These are phyloP conservation scores for Suhomyces kilbournensis DNA, from an alignment of 805 yeast species.

Conservation along the genomic window DNA sequence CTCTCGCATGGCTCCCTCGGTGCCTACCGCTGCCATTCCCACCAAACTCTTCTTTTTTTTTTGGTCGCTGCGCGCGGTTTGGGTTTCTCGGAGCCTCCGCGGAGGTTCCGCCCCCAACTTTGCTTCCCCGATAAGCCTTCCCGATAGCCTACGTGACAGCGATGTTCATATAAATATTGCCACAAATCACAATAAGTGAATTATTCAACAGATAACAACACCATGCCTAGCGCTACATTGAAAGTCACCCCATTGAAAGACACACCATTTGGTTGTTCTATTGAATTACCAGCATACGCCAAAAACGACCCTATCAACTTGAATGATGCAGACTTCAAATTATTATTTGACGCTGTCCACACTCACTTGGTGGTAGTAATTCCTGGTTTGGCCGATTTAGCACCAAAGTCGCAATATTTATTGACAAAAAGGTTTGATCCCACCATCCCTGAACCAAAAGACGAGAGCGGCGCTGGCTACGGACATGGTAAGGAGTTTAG, in stretches of 20 bases:
- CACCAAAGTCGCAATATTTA: conserved; percentile 72
- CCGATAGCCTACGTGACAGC: neutral
- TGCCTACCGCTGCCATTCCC: neutral
- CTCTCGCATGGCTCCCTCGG: neutral
- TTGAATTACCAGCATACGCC: conserved; percentile 63
- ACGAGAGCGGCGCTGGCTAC: conserved; percentile 49
- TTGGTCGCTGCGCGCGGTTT: neutral
- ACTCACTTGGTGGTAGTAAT: conserved; percentile 70
- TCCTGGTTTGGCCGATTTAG: conserved; percentile 63
- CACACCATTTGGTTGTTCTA: conserved; percentile 65
- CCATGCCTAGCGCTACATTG: conserved; percentile 7
- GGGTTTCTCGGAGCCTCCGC: conserved; percentile 2
- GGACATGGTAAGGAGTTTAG: conserved; percentile 79
- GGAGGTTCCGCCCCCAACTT: conserved; percentile 3
- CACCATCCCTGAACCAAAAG: conserved; percentile 44
- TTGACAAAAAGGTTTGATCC: conserved; percentile 81
- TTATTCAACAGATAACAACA: neutral
- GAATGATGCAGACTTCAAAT: conserved; percentile 60
- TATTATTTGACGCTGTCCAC: conserved; percentile 62
- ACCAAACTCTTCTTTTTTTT: neutral
- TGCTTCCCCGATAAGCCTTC: neutral
- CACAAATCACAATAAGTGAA: neutral
- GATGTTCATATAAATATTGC: neutral
- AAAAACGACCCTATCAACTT: conserved; percentile 68
- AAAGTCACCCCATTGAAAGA: conserved; percentile 45